phyloP scores from a whole-genome alignment of 2,329 filamentous ascomycete genomes.

The Pezicula neosporulosa region DNA sequence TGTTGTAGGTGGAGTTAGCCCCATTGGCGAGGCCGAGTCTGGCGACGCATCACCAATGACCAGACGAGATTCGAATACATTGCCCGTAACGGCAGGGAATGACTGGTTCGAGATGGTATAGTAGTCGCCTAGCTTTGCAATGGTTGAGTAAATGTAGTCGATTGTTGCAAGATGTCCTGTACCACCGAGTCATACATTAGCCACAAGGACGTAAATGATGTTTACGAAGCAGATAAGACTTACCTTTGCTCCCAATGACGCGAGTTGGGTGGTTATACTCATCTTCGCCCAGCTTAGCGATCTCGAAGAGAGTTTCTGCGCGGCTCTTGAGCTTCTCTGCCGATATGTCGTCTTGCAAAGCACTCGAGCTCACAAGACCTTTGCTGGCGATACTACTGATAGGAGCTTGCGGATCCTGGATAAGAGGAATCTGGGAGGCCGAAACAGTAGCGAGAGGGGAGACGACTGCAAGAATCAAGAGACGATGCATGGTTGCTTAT shows the following conservation, averaged over 20 bases:
- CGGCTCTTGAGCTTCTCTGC: slow-evolving; percentile 53
- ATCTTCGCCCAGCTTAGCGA: slow-evolving; percentile 54
- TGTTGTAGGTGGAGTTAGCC: slow-evolving; percentile 63
- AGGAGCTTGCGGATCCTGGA: slow-evolving; percentile 17
- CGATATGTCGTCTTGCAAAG: slow-evolving; percentile 54
- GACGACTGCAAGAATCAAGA: slow-evolving; percentile 8
- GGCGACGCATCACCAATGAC: slow-evolving; percentile 51
- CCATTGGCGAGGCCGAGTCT: slow-evolving; percentile 52
- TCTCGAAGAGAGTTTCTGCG: slow-evolving; percentile 57
- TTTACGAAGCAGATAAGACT: slow-evolving; percentile 3
- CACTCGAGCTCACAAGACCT: slow-evolving; percentile 46
- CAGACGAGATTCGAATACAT: slow-evolving; percentile 55
- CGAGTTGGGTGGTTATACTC: slow-evolving; percentile 68
- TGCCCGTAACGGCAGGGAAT: slow-evolving; percentile 60
- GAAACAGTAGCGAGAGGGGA: slow-evolving; percentile 11
- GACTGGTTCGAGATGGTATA: slow-evolving; percentile 61
- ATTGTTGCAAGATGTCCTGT: slow-evolving; percentile 62
- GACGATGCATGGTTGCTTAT: slow-evolving; percentile 10
- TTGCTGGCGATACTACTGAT: slow-evolving; percentile 12
- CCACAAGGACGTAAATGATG: slow-evolving; percentile 2
- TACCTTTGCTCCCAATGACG: slow-evolving; percentile 65
- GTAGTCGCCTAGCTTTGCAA: slow-evolving; percentile 54
- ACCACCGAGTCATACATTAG: slow-evolving; percentile 13
- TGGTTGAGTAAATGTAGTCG: slow-evolving; percentile 55
- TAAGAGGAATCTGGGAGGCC: slow-evolving; percentile 14